Base-by-base conservation (phyloP, 129 eudicot species). In the Flaveria linearis region DNA sequence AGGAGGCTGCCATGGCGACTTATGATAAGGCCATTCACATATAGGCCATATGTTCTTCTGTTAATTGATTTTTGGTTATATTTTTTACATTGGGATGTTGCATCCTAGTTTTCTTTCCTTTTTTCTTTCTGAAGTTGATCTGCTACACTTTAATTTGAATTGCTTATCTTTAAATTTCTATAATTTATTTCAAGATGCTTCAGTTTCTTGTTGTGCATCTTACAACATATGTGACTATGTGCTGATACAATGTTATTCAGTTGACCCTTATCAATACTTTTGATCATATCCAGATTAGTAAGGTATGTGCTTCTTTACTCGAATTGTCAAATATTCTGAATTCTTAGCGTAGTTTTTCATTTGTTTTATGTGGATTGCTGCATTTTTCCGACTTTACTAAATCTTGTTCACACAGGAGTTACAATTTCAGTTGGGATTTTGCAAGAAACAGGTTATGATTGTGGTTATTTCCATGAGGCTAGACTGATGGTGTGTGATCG, bases 281-380 rank as follows among this genome's bases (percentile, higher is more conserved):
- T 26, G 51, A 74, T 58, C 80, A 78, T 68, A 67, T 58, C 11
- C 57, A 67, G n/a, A 22, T 70, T 55, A 61, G 45, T 25, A 46
- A 70, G 76, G 63, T 41, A 9, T 55, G 33, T 70, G 69, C 76
- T 33, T 64, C 72, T 66, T 74, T 4, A 36, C 7, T 36, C 41
- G 1, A 36, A 36, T 36, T 36, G 41, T 36, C 41, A 36, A 33
- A 36, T 36, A 36, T 36, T 36, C 41, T 36, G 7, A 36, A 36
- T 36, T 36, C 41, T 36, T 36, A 36, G 41, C 41, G 0, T 36
- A 4, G 41, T 36, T 36, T 36, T 1, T 36, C 7, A 36, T 36
- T 36, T 36, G 41, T 36, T 36, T 33, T 36, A 36, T 36, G 41
- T 36, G 41, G 41, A 36, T 36, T 36, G 41, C 41, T 33, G 39